Percentiles rank a stretch among this genome's conserved stretches.
phyloP scores from a whole-genome alignment of 2,329 filamentous ascomycete species.

The Fusarium bactridioides region DNA sequence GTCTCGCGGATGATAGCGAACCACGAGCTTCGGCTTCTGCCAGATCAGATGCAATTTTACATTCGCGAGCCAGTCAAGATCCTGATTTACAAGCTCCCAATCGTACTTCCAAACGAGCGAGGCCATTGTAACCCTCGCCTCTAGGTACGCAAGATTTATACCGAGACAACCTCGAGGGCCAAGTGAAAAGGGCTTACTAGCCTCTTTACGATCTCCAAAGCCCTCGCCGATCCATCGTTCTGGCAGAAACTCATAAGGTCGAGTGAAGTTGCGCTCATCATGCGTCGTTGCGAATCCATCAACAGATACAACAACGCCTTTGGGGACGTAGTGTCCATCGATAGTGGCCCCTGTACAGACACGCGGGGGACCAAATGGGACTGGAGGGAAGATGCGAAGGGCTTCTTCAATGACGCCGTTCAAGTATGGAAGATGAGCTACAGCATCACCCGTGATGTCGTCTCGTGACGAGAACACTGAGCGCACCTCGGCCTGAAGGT shows the following conservation, averaged over 20 bases:
- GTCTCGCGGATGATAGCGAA: neutral
- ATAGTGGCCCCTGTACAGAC: slow-evolving; percentile 9
- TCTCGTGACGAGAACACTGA: neutral
- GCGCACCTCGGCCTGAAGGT: slow-evolving; percentile 14
- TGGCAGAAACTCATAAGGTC: neutral
- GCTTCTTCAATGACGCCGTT: slow-evolving; percentile 16
- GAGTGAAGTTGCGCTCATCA: slow-evolving; percentile 3
- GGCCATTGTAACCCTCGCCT: neutral
- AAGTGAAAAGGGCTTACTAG: slow-evolving; percentile 1
- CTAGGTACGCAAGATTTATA: slow-evolving; percentile 11
- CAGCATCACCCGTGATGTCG: slow-evolving; percentile 12
- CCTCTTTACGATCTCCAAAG: neutral
- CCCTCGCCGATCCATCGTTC: slow-evolving; percentile 9
- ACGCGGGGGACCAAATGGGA: neutral
- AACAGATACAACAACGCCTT: slow-evolving; percentile 9
- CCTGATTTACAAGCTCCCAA: neutral
- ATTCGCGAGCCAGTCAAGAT: neutral
- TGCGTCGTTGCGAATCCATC: neutral
- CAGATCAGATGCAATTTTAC: neutral
- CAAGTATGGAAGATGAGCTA: slow-evolving; percentile 9
- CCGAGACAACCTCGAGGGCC: neutral
- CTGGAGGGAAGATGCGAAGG: slow-evolving; percentile 17
- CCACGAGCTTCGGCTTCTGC: neutral
- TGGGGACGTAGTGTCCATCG: slow-evolving; percentile 12
- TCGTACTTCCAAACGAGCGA: neutral